Conservation (phyloP, 805 yeast genomes). For the Jamesozyma gamospora region DNA sequence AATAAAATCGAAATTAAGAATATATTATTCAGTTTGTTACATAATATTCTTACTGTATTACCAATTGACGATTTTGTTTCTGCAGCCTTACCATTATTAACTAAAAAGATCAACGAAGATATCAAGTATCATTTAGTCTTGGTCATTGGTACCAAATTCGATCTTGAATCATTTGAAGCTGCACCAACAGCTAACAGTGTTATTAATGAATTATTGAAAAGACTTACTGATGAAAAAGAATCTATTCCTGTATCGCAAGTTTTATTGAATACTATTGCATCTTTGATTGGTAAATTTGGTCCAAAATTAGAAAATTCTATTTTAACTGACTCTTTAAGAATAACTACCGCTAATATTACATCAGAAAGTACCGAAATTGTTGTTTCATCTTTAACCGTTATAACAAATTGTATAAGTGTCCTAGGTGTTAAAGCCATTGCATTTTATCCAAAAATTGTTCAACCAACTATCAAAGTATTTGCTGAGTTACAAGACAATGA, state of each 20-base stretch:
- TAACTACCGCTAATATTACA: constrained; percentile 42
- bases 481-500: constrained; percentile 21
- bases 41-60: constrained; percentile 53
- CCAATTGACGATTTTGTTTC: constrained; percentile 67
- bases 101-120: constrained; percentile 29
- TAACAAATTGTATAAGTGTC: constrained; percentile 57
- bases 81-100: constrained; percentile 41
- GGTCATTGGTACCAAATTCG: constrained; percentile 59
- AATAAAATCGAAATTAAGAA: constrained; percentile 27
- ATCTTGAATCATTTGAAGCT: constrained; percentile 49
- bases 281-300: constrained; percentile 56
- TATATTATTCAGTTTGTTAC: constrained; percentile 46
- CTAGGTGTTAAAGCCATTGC: constrained; percentile 84
- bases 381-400: constrained; percentile 63
- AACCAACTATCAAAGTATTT: constrained; percentile 59
- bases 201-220: constrained; percentile 41
- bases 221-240: constrained; percentile 18
- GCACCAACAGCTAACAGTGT: constrained; percentile 41
- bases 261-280: constrained; percentile 56
- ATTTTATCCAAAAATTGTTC: constrained; percentile 73
- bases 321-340: constrained; percentile 40
- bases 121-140: constrained; percentile 53
- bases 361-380: constrained; percentile 49
- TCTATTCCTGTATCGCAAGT: constrained; percentile 49
- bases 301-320: constrained; percentile 37